Evolutionary conservation across 2,329 filamentous ascomycete species (phyloP).

Genomic region (Berkeleyomyces basicola): DNA sequence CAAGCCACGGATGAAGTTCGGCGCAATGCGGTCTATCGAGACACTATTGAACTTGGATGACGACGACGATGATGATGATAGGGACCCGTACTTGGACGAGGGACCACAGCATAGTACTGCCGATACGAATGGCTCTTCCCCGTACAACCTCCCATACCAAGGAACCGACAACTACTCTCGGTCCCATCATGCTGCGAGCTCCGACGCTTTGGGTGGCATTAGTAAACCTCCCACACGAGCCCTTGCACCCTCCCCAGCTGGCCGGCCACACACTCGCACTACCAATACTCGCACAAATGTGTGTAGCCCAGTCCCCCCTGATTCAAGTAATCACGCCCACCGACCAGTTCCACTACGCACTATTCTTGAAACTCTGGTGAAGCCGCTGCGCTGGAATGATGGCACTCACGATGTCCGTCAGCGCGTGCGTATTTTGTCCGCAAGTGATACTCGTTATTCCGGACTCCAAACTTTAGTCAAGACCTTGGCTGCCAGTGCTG

Average conservation of each 20-base stretch:
- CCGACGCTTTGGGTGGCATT: background rate
- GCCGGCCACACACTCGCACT: constrained; percentile 2
- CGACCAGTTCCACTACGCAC: constrained; percentile 9
- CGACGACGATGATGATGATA: constrained; percentile 2
- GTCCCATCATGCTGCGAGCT: constrained; percentile 5
- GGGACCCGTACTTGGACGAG: constrained; percentile 1
- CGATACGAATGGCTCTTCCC: background rate
- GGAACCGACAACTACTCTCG: constrained; percentile 1
- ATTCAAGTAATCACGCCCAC: background rate
- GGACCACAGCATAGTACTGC: background rate
- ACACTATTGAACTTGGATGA: constrained; percentile 8
- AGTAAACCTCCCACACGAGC: background rate
- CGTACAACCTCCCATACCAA: constrained; percentile 3
- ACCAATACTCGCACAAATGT: constrained; percentile 1
- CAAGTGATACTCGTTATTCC: background rate
- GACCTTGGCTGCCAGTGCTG: background rate
- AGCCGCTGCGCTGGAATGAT: constrained; percentile 6
- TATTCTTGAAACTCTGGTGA: constrained; percentile 6
- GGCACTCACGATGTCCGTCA: constrained; percentile 2
- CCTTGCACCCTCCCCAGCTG: background rate
- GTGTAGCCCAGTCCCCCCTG: background rate
- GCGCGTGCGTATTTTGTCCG: background rate
- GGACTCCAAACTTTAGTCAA: constrained; percentile 1
- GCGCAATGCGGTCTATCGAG: constrained; percentile 5
- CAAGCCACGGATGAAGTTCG: background rate